Conservation (phyloP, 805 yeast genomes). For the Geotrichum ghanense region DNA sequence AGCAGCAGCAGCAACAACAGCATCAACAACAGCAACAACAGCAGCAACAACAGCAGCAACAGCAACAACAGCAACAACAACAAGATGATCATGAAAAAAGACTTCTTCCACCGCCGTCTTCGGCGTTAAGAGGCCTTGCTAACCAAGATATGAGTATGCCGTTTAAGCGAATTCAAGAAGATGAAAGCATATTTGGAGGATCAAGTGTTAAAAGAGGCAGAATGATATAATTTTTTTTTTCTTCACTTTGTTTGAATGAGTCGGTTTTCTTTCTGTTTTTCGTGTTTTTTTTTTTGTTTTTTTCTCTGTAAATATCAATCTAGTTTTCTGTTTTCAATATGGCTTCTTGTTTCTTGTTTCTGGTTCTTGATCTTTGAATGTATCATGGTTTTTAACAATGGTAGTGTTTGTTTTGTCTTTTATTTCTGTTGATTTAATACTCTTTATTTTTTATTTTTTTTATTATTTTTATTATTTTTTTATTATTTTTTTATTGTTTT, state of each 20-base stretch:
- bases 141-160: not conserved
- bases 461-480: too few relatives aligned
- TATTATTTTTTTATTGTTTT: not conserved
- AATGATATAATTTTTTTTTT: not conserved
- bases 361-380: not conserved
- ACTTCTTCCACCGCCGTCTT: not conserved
- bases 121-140: not conserved
- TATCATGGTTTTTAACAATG: not conserved
- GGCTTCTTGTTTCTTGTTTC: not conserved
- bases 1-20: slow-evolving; percentile 2
- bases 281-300: too few relatives aligned
- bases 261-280: too few relatives aligned
- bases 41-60: not conserved
- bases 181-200: not conserved
- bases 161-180: not conserved
- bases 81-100: not conserved
- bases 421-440: not conserved
- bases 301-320: too few relatives aligned
- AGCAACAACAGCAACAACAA: not conserved
- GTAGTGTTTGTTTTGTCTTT: not conserved
- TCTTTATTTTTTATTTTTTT: not conserved
- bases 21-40: not conserved
- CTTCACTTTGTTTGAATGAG: too few relatives aligned
- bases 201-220: not conserved
- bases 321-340: not conserved